Conservation (phyloP, 1,284 basidiomycete species). For the Termitomyces sp. region DNA sequence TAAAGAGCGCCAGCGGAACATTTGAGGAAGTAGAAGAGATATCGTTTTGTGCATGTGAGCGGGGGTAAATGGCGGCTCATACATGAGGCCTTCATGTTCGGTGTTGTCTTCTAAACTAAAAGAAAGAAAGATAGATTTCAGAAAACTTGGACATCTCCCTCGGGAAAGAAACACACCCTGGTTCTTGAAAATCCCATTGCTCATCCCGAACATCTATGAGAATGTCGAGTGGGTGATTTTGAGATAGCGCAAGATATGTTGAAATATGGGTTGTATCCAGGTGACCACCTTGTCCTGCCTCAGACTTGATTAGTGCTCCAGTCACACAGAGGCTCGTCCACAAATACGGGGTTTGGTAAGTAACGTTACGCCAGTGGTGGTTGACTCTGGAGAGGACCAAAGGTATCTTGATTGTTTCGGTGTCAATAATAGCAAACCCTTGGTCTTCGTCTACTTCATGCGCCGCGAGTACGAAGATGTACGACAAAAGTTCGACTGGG, state of each 20-base stretch:
- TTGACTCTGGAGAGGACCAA: slow-evolving; percentile 41
- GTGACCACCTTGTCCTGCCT: slow-evolving; percentile 4
- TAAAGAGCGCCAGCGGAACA: slow-evolving; percentile 45
- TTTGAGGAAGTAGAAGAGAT: slow-evolving; percentile 39
- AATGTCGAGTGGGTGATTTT: slow-evolving; percentile 44
- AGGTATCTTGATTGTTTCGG: slow-evolving; percentile 36
- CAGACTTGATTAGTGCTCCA: slow-evolving; percentile 28
- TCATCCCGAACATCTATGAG: slow-evolving; percentile 50
- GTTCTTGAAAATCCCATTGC: slow-evolving; percentile 46
- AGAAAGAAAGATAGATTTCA: neutral
- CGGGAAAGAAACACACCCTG: slow-evolving; percentile 33
- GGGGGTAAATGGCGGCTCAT: slow-evolving; percentile 34
- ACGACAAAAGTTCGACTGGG: slow-evolving; percentile 46
- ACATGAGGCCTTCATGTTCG: slow-evolving; percentile 15
- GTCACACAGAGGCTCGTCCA: slow-evolving; percentile 52
- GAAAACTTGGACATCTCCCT: neutral
- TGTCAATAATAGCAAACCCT: slow-evolving; percentile 26
- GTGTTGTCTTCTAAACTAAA: slow-evolving; percentile 20
- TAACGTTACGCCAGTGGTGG: slow-evolving; percentile 45
- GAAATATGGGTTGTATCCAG: slow-evolving; percentile 31
- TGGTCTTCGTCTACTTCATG: slow-evolving; percentile 23
- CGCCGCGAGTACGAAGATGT: slow-evolving; percentile 40
- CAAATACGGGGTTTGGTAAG: slow-evolving; percentile 39
- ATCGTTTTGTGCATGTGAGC: slow-evolving; percentile 38
- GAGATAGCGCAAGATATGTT: slow-evolving; percentile 37